phyloP scores from a whole-genome alignment of 805 yeast genomes.

The Candida manassasensis region DNA sequence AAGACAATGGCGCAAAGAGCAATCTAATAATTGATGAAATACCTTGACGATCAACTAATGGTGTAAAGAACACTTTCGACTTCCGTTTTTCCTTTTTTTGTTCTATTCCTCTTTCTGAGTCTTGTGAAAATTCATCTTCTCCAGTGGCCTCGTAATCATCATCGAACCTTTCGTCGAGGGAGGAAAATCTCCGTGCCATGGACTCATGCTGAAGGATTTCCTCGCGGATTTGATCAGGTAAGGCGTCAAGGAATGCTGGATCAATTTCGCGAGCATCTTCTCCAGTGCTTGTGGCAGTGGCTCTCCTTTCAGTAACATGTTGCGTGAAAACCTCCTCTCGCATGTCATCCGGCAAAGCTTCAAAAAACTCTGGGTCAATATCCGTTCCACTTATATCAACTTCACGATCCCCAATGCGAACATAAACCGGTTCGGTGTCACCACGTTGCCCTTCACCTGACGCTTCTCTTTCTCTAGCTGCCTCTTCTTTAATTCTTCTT shows the following conservation, averaged over 20 bases:
- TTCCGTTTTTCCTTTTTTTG: conserved; percentile 6
- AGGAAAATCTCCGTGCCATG: conserved; percentile 36
- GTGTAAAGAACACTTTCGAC: conserved; percentile 43
- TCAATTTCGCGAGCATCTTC: conserved; percentile 61
- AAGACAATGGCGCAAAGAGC: conserved; percentile 67
- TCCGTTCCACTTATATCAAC: conserved; percentile 88
- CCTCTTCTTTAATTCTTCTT: conserved; percentile 22
- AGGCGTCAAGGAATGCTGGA: conserved; percentile 73
- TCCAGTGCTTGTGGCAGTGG: conserved; percentile 43
- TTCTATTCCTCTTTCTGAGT: conserved; percentile 17
- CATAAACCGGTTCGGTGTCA: conserved; percentile 52
- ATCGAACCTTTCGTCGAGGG: conserved; percentile 18
- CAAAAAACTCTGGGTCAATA: conserved; percentile 85
- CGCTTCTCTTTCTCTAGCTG: conserved; percentile 17
- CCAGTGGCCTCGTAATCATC: conserved; percentile 20
- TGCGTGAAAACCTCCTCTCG: conserved; percentile 87
- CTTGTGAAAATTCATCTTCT: conserved; percentile 15
- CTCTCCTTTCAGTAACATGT: conserved; percentile 73
- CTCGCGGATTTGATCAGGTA: conserved; percentile 64
- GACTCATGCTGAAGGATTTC: conserved; percentile 59
- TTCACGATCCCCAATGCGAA: conserved; percentile 68
- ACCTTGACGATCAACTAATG: conserved; percentile 72
- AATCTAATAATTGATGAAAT: conserved; percentile 67
- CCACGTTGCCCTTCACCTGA: no score
- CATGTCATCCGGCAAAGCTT: conserved; percentile 89